Base-by-base conservation (phyloP, 2,329 filamentous ascomycete genomes). In the Aspergillus caelatus region DNA sequence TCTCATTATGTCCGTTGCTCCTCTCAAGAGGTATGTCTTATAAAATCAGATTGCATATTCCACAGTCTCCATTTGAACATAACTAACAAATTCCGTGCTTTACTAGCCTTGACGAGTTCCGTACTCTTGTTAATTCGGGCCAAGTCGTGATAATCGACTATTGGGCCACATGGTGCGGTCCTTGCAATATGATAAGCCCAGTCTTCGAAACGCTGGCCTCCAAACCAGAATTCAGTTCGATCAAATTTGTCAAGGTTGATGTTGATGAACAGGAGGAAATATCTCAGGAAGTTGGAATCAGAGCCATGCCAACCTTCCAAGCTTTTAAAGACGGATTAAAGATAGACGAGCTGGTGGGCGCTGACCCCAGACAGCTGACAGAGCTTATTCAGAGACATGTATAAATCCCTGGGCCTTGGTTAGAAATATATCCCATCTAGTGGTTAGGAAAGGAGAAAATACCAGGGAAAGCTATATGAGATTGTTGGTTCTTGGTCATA, bases 311-410 rank as follows among this genome's bases (percentile, higher is more conserved):
- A 50, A 50, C 46, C 11, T 28, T 30, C 46, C 4, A 0, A 5
- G 21, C 26, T 1, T 28, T 50, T 1, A 7, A 28, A 4, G 2
- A 28, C 10, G 46, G 46, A 5, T 0, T 1, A 1, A 19, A 28
- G 26, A 0, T 50, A 11, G 26, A 9, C 21, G 23, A 50, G 5
- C 11, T 50, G 0, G 11, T 7, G 46, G 23, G 23, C 6, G 23
- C 46, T 14, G 0, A 16, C 11, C 23, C 4, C n/a, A 1, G 2
- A 0, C 12, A 3, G 7, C 23, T 50, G 9, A 0, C n/a, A 1
- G 0, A 10, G 2, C 41, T 43, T 43, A 8, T 43, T 11, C 0
- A 0, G 41, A 43, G 4, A 2, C 0, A 43, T 43, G 41, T 8
- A 43, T 43, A 21, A 11, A 43, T 11, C 0, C 21, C 4, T 9